Base-by-base conservation (phyloP, 2,329 filamentous ascomycete genomes). In the Colletotrichum orbiculare region DNA sequence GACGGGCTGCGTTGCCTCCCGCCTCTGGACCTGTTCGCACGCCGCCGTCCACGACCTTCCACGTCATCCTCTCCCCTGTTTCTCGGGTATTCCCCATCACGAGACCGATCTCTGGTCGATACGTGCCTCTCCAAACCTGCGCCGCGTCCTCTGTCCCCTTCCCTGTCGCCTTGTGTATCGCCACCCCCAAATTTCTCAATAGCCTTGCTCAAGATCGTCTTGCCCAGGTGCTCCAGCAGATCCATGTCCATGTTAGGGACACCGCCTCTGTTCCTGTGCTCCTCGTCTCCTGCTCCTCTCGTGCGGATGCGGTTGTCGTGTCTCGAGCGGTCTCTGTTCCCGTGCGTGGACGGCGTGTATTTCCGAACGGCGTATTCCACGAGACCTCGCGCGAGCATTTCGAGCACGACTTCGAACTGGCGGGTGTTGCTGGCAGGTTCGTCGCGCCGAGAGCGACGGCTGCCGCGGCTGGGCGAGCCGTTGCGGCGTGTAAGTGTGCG, bases 311-410 rank as follows among this genome's bases (percentile, higher is more conserved):
- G 39, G 38, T 46, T 41, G 35, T 52, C 49, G 2, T 62, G 9
- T 17, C 37, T 37, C 25, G 25, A 25, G 25, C 25, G 25, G 25
- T 25, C 59, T 25, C 52, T 54, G 17, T 48, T 52, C 43, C 38
- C 50, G 38, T 25, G 8, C 4, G 47, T 50, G 39, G 39, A 48
- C 15, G 56, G 53, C 35, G 60, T 55, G 60, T 67, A 67, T 35
- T 65, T 65, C 11, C 56, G 47, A 6, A 67, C 55, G 4, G 65
- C 65, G 35, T 65, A 67, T 7, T 52, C 56, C 2, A 67, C 62
- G 13, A 67, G 61, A 2, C 61, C 56, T 10, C 52, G 33, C 4
- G 65, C 65, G n/a, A 67, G 65, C 7, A 58, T 45, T 12, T 60
- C 54, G 17, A 67, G 52, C 3, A 67, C 47, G 11, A 49, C 35